These are phyloP conservation scores for Xerocomellus amylosporus DNA, from an alignment of 768 basidiomycete genomes.

Conservation along the genomic window DNA sequence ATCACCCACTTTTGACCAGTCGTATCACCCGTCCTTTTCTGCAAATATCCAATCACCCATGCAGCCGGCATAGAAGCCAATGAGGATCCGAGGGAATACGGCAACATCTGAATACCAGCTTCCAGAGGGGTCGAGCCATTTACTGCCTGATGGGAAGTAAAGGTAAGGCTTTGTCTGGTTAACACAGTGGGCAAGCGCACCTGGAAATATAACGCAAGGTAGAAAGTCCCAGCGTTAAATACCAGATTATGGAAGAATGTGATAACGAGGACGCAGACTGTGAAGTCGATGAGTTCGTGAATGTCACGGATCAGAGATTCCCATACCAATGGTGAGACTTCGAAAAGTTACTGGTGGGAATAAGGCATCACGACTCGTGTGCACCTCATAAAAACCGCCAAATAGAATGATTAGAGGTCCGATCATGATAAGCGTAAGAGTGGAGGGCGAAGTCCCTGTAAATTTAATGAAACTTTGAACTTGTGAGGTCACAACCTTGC, in stretches of 20 bases:
- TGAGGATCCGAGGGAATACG: constrained; percentile 83
- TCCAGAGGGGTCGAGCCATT: constrained; percentile 66
- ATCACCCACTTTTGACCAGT: constrained; percentile 67
- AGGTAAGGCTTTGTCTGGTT: neutral
- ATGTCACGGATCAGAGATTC: constrained; percentile 6
- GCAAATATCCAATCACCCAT: constrained; percentile 75
- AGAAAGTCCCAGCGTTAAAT: constrained; percentile 84
- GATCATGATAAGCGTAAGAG: constrained; percentile 54
- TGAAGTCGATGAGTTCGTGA: constrained; percentile 9
- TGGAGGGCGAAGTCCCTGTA: constrained; percentile 62
- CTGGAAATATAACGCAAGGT: constrained; percentile 81
- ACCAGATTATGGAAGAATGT: constrained; percentile 81
- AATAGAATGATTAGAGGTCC: constrained; percentile 54
- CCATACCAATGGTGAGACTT: constrained; percentile 57
- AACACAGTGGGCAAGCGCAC: constrained; percentile 36
- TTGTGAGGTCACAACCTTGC: neutral
- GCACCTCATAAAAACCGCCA: constrained; percentile 66
- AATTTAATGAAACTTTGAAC: constrained; percentile 14
- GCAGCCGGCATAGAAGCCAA: constrained; percentile 82
- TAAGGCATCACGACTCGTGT: constrained; percentile 64
- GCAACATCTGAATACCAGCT: constrained; percentile 72
- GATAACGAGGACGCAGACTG: constrained; percentile 64
- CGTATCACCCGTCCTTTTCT: constrained; percentile 53
- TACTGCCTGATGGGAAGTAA: constrained; percentile 49
- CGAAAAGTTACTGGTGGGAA: constrained; percentile 66